Base-by-base conservation (phyloP, 192 early-diverging fungal genomes). In the Allomyces macrogynus region DNA sequence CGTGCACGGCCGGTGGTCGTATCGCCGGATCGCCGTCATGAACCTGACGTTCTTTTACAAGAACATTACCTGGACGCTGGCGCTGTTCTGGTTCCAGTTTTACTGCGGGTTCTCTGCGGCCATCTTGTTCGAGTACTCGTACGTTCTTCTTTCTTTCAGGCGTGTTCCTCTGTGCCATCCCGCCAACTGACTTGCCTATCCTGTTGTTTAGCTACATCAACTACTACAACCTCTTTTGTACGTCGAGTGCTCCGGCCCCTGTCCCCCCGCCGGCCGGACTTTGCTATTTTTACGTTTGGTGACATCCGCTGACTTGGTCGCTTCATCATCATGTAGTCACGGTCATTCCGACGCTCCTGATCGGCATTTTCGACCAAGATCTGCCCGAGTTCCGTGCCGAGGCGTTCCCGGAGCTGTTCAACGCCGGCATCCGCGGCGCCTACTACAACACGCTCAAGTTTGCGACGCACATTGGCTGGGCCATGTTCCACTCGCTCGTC, bases 1-100 rank as follows among this genome's bases (percentile, higher is more conserved):
- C 4, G 90, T 95, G 22, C 94, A 97, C 67, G 94, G 94, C n/a
- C 86, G 90, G 16, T 97, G 92, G 92, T 89, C 86, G 0, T 94
- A 91, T 63, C 69, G 87, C 57, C 81, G 91, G 42, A 89, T 84
- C 24, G 78, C 89, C 18, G 81, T 88, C 62, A 89, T 91, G 85
- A 85, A 89, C 63, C 75, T 93, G 64, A 88, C 82, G 66, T 95
- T 93, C 70, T 98, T 98, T 66, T 94, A 89, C 79, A 98, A 98
- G 73, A 95, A 91, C 70, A 76, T 95, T 62, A 84, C 92, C n/a
- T 95, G 87, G 80, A 92, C 87, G 1, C 70, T 92, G 64, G 82
- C 84, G 26, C 81, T 92, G 65, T 91, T 93, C 68, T 92, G 88
- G 89, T 96, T 80, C 71, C 93, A 96, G 68, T 78, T 95, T 66